Evolutionary conservation across 2,329 filamentous ascomycete species (phyloP), one percentile per base, ranked within the genome.

Genomic region (Lojkania enalia): DNA sequence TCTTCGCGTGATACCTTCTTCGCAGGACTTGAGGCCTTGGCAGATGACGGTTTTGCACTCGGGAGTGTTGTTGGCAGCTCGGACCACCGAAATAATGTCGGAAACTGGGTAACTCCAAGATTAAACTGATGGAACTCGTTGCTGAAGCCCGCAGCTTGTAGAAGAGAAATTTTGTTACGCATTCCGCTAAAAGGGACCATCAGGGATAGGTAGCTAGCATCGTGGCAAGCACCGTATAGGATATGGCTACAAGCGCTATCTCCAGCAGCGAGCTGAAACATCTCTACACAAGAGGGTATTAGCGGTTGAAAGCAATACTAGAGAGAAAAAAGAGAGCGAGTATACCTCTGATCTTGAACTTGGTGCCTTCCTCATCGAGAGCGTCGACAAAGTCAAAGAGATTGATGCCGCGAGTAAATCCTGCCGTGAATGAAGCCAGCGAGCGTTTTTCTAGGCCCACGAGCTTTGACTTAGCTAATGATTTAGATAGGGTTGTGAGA

Each of bases 221-320:
- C 80, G 52, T 85, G 81, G 55, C 82, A 85, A 29, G 77, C 81
- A 4, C 81, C 83, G 45, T 84, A 81, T 57, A 80, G 81, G 25
- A 86, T 82, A 58, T 84, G 82, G 53, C 80, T 81, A 69, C 83
- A 86, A 56, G 84, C 79, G 3, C 74, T 67, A 53, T 80, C 81
- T 35, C 83, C 77, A 23, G 74, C 76, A 48, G 81, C 83, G 1
- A 83, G 69, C 4, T 72, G 69, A 58, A 74, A 70, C 44, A 67
- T 48, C 53, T 71, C 54, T 70, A n/a, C 23, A 27, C 7, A 27
- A 27, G 7, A n/a, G 7, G n/a, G n/a, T n/a, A n/a, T n/a, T n/a
- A n/a, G n/a, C n/a, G n/a, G n/a, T n/a, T n/a, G n/a, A n/a, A n/a
- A n/a, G n/a, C n/a, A n/a, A n/a, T n/a, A n/a, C n/a, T n/a, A n/a